These are phyloP conservation scores for Colletotrichum destructivum DNA, from an alignment of 2,329 filamentous ascomycete genomes.

Conservation along the genomic window DNA sequence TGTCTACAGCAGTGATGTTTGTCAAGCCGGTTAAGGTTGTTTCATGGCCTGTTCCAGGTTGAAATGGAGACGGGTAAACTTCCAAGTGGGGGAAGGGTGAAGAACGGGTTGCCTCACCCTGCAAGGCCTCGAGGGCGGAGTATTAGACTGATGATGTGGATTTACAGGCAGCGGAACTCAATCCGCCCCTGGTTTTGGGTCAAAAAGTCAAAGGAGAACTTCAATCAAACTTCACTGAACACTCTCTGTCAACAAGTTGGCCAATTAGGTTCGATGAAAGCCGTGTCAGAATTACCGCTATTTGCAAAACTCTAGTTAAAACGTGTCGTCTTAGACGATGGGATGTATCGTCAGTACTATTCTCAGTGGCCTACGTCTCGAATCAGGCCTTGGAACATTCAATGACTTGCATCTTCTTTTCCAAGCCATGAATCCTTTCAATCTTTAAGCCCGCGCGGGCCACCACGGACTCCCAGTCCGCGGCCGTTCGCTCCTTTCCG, in stretches of 20 bases:
- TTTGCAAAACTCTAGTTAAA: not conserved
- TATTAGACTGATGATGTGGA: not conserved
- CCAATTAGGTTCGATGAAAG: not conserved
- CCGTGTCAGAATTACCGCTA: not conserved
- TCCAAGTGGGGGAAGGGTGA: not conserved
- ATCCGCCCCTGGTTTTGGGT: not conserved
- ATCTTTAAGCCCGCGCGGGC: conserved; percentile 48
- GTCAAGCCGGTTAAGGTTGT: conserved; percentile 2
- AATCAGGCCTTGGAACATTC: conserved; percentile 27
- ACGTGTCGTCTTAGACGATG: no score
- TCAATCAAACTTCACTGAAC: not conserved
- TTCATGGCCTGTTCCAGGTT: not conserved
- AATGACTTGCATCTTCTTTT: conserved; percentile 31
- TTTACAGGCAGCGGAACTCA: not conserved
- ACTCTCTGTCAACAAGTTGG: no score
- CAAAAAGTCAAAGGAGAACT: not conserved
- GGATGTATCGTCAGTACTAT: not conserved
- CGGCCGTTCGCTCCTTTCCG: conserved; percentile 51
- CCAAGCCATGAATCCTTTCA: conserved; percentile 42
- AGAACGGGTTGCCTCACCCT: not conserved
- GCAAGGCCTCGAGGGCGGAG: not conserved
- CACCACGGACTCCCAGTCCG: conserved; percentile 46
- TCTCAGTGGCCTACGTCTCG: not conserved
- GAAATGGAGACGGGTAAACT: not conserved
- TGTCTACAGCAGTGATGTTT: not conserved